Conservation (phyloP, 257 asterid genomes). For the Anisodus tanguticus region DNA sequence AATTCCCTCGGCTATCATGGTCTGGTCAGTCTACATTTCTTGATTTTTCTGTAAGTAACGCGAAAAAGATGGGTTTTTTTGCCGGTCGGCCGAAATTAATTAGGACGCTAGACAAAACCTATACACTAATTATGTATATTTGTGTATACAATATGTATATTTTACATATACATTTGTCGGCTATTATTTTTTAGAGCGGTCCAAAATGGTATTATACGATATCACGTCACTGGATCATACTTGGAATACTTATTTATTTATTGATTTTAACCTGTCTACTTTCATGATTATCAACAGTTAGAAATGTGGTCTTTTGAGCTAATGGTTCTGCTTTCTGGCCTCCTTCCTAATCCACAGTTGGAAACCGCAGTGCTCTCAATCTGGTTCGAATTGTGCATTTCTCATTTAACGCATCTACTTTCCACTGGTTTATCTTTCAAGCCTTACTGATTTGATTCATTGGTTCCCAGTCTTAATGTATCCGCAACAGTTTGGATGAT, state of each 20-base stretch:
- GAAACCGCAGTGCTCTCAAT: slow-evolving; percentile 89
- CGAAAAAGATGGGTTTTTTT: too few relatives aligned
- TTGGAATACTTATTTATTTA: neutral
- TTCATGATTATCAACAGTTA: slow-evolving; percentile 52
- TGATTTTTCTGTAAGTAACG: neutral
- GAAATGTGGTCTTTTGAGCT: slow-evolving; percentile 87
- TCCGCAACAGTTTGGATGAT: slow-evolving; percentile 81
- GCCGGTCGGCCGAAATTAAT: too few relatives aligned
- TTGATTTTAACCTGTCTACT: neutral
- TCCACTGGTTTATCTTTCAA: slow-evolving; percentile 6
- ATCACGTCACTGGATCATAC: neutral
- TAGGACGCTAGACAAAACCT: too few relatives aligned
- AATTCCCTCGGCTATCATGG: slow-evolving; percentile 85
- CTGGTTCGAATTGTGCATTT: slow-evolving; percentile 45
- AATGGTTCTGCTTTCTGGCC: slow-evolving; percentile 90
- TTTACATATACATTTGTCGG: too few relatives aligned
- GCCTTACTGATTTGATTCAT: slow-evolving; percentile 1
- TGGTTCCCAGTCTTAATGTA: slow-evolving; percentile 67
- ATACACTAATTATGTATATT: too few relatives aligned
- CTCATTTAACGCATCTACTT: neutral
- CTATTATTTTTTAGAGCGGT: too few relatives aligned
- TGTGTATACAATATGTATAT: too few relatives aligned
- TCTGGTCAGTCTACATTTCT: slow-evolving; percentile 50
- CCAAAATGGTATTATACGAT: too few relatives aligned
- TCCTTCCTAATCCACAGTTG: slow-evolving; percentile 79